A percentile compares a stretch with the other conserved stretches of the same genome.
phyloP scores from a whole-genome alignment of 1,139 yeast species.

The Yamadazyma dendronema region DNA sequence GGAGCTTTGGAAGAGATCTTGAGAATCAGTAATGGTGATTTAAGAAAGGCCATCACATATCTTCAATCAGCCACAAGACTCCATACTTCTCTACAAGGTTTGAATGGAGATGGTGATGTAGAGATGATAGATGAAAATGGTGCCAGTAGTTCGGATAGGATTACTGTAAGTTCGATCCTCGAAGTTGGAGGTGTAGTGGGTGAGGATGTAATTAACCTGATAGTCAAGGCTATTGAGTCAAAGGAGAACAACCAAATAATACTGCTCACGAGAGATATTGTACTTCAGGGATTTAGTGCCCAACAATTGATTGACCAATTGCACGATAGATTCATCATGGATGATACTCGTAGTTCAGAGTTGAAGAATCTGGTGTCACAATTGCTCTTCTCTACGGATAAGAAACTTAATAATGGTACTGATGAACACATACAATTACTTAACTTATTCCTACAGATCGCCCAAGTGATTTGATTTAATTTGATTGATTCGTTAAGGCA shows the following conservation, averaged over 20 bases:
- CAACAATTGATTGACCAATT: constrained; percentile 75
- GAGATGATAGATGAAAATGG: constrained; percentile 27
- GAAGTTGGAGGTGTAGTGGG: constrained; percentile 91
- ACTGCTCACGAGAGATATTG: constrained; percentile 49
- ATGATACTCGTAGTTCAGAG: constrained; percentile 49
- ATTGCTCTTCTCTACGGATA: constrained; percentile 72
- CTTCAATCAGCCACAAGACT: constrained; percentile 84
- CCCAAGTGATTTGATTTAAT: constrained; percentile 40
- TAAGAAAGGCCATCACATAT: constrained; percentile 88
- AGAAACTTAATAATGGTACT: constrained; percentile 76
- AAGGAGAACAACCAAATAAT: constrained; percentile 41
- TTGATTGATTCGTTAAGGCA: neutral
- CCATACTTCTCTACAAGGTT: constrained; percentile 25
- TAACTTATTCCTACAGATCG: constrained; percentile 61
- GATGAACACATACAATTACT: constrained; percentile 86
- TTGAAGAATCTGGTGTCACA: constrained; percentile 66
- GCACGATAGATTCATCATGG: constrained; percentile 68
- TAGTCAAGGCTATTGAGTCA: constrained; percentile 40
- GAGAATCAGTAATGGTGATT: constrained; percentile 77
- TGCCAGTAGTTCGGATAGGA: constrained; percentile 17
- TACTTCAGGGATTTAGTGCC: constrained; percentile 85
- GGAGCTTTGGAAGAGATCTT: constrained; percentile 60
- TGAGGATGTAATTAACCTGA: constrained; percentile 41
- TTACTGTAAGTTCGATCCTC: constrained; percentile 47
- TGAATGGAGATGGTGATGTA: constrained; percentile 12